A percentile compares a stretch with the other conserved stretches of the same genome.
phyloP scores from a whole-genome alignment of 768 basidiomycete genomes.

The Suillus subalutaceus region DNA sequence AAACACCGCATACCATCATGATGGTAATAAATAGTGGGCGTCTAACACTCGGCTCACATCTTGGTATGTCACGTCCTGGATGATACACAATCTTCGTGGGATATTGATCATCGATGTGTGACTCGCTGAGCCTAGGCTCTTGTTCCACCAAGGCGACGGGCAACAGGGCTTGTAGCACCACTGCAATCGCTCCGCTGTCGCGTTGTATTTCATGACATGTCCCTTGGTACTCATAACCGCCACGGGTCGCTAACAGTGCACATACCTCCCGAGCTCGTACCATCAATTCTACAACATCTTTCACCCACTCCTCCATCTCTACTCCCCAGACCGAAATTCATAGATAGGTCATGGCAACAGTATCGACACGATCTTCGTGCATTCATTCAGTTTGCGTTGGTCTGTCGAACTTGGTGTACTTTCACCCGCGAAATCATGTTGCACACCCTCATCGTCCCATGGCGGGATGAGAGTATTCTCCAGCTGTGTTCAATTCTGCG shows the following conservation, averaged over 20 bases:
- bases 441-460: slow-evolving; percentile 33
- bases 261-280: slow-evolving; percentile 1
- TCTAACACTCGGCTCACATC: background rate
- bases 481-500: background rate
- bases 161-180: background rate
- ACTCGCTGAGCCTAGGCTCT: background rate
- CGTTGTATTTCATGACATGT: background rate
- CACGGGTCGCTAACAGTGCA: background rate
- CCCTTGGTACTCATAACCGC: no score
- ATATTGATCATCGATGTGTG: background rate
- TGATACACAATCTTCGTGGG: background rate
- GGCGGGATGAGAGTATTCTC: slow-evolving; percentile 21
- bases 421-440: slow-evolving; percentile 18
- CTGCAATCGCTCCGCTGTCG: background rate
- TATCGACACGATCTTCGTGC: background rate
- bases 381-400: background rate
- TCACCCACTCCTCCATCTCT: background rate
- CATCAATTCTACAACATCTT: slow-evolving; percentile 2
- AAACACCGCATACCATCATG: background rate
- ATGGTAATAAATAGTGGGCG: background rate
- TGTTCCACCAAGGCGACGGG: background rate
- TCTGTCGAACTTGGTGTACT: background rate
- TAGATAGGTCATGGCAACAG: background rate
- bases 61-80: background rate
- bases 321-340: background rate